phyloP scores from a whole-genome alignment of 2,329 filamentous ascomycete genomes.

The Hypoxylon sp. region DNA sequence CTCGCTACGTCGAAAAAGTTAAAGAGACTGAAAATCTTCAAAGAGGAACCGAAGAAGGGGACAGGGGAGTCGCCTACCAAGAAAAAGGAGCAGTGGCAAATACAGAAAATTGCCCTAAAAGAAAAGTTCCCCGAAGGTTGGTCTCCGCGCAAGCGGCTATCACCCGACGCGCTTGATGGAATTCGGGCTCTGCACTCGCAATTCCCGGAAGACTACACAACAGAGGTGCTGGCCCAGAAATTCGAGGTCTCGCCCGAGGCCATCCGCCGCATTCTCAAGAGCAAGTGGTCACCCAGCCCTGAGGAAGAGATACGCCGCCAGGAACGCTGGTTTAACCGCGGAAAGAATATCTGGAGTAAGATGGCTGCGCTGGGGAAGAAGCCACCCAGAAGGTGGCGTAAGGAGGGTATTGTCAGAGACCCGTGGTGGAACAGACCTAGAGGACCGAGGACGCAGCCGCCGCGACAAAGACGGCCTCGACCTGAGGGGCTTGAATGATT shows the following conservation, averaged over 20 bases:
- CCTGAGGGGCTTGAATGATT: not conserved
- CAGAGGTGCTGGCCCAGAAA: conserved; percentile 77
- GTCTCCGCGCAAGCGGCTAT: conserved; percentile 87
- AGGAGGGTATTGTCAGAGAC: conserved; percentile 65
- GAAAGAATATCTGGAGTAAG: conserved; percentile 71
- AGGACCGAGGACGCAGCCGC: conserved; percentile 51
- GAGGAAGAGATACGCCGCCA: conserved; percentile 71
- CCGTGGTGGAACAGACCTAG: conserved; percentile 59
- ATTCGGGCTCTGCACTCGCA: conserved; percentile 86
- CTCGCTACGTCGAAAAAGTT: conserved; percentile 33
- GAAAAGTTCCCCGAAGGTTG: conserved; percentile 87
- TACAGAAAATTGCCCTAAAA: conserved; percentile 81
- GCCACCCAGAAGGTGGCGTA: conserved; percentile 72
- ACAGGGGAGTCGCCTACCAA: conserved; percentile 33
- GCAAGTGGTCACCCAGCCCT: conserved; percentile 77
- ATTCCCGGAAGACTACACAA: conserved; percentile 83
- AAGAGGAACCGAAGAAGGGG: conserved; percentile 31
- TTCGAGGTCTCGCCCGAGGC: conserved; percentile 92
- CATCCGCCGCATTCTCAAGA: conserved; percentile 87
- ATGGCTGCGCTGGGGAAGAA: conserved; percentile 74
- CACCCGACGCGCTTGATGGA: conserved; percentile 91
- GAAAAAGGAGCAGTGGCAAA: conserved; percentile 73
- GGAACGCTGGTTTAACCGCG: conserved; percentile 73
- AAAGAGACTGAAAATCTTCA: conserved; percentile 50
- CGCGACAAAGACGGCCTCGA: conserved; percentile 34